These are phyloP conservation scores for Hypoxylon sp. DNA, from an alignment of 2,329 filamentous ascomycete species.

Conservation along the genomic window DNA sequence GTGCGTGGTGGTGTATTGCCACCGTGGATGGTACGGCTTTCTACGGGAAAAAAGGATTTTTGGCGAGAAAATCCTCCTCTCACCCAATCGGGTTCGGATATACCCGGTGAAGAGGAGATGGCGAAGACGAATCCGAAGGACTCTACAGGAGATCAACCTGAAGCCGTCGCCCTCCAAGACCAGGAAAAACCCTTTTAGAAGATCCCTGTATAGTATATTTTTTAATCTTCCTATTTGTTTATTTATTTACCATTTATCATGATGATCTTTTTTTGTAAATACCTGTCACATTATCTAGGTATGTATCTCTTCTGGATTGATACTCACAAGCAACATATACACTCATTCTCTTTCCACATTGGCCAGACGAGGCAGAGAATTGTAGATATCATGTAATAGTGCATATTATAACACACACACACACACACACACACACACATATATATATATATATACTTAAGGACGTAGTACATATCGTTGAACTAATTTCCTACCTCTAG, in stretches of 20 bases:
- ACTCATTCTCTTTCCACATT: not conserved
- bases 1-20: conserved; percentile 82
- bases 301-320: not conserved
- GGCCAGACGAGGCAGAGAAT: not conserved
- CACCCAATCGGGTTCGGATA: conserved; percentile 44
- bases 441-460: too few relatives aligned
- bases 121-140: conserved; percentile 33
- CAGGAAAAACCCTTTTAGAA: conserved; percentile 30
- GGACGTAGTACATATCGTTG: not conserved
- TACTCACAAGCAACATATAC: not conserved
- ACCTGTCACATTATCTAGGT: not conserved
- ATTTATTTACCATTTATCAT: too few relatives aligned
- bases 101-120: conserved; percentile 32
- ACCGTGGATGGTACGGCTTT: conserved; percentile 77
- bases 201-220: not conserved
- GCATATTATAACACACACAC: not conserved
- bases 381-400: not conserved
- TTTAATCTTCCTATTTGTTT: too few relatives aligned
- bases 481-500: not conserved
- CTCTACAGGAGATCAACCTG: conserved; percentile 7
- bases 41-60: conserved; percentile 79
- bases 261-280: not conserved
- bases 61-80: conserved; percentile 67
- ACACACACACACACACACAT: too few relatives aligned
- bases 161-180: not conserved